phyloP scores from a whole-genome alignment of 768 basidiomycete species.

The Amanita muscaria region DNA sequence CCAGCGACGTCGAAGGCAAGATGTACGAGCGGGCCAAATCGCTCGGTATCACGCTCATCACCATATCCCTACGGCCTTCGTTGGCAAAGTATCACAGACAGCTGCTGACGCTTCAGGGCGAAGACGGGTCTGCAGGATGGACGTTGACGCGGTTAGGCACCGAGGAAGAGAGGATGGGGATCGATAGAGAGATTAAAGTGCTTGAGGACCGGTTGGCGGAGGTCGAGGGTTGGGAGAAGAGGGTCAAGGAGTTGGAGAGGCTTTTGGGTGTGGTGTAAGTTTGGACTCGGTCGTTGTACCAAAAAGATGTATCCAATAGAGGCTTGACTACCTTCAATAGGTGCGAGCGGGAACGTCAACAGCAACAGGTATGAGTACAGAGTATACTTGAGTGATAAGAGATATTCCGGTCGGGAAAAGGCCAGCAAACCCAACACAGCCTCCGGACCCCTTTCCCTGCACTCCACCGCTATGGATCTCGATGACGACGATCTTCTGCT shows the following conservation, averaged over 20 bases:
- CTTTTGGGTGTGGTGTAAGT: too few relatives aligned
- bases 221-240: slow-evolving; percentile 63
- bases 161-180: slow-evolving; percentile 62
- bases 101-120: slow-evolving; percentile 66
- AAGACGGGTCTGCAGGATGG: slow-evolving; percentile 61
- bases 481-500: slow-evolving; percentile 9
- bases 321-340: too few relatives aligned
- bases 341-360: too few relatives aligned
- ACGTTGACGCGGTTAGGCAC: slow-evolving; percentile 63
- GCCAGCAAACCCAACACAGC: not conserved
- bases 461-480: slow-evolving; percentile 8
- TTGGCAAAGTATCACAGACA: slow-evolving; percentile 86
- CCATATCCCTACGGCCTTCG: slow-evolving; percentile 82
- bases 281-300: too few relatives aligned
- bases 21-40: slow-evolving; percentile 94
- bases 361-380: too few relatives aligned
- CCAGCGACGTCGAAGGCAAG: slow-evolving; percentile 89
- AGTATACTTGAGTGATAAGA: too few relatives aligned
- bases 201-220: slow-evolving; percentile 62
- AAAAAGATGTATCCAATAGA: too few relatives aligned
- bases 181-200: slow-evolving; percentile 64
- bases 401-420: too few relatives aligned
- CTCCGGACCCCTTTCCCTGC: not conserved
- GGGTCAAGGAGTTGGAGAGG: slow-evolving; percentile 54
- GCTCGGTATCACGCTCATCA: slow-evolving; percentile 85